Conservation (phyloP, 2,329 filamentous ascomycete genomes). For the Alternaria consortialis region DNA sequence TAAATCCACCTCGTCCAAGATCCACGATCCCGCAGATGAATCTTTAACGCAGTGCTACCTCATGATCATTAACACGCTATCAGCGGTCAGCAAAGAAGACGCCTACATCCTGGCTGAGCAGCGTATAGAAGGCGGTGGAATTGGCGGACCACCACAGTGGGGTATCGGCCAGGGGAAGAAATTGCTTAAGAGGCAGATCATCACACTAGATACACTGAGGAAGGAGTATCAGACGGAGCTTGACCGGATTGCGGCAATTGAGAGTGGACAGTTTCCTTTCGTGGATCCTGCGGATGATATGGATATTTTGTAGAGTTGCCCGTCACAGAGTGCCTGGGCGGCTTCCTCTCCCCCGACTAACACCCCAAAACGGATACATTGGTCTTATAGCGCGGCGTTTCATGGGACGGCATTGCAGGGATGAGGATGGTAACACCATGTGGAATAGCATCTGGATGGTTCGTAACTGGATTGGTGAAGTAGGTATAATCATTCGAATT, state of each 20-base stretch:
- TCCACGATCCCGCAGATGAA: constrained; percentile 60
- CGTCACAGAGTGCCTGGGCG: too few relatives aligned
- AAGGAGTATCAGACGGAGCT: constrained; percentile 90
- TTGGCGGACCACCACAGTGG: constrained; percentile 33
- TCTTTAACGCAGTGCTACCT: constrained; percentile 77
- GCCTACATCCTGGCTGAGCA: constrained; percentile 76
- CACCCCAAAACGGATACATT: too few relatives aligned
- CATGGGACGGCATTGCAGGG: too few relatives aligned
- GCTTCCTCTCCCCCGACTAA: too few relatives aligned
- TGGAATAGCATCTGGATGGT: not conserved
- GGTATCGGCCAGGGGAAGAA: constrained; percentile 48
- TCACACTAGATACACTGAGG: constrained; percentile 85
- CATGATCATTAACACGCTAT: constrained; percentile 91
- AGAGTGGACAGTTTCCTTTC: constrained; percentile 89
- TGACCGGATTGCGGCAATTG: constrained; percentile 85
- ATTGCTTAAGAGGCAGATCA: constrained; percentile 72
- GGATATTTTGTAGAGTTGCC: constrained; percentile 44
- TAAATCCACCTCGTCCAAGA: constrained; percentile 50
- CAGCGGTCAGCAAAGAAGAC: constrained; percentile 82
- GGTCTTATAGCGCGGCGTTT: not conserved
- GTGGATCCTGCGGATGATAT: constrained; percentile 50
- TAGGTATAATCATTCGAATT: too few relatives aligned
- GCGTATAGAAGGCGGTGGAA: constrained; percentile 52
- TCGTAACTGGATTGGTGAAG: too few relatives aligned
- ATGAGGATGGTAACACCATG: not conserved